Percentiles rank a stretch among this genome's conserved stretches.
These are phyloP conservation scores for Exophiala oligosperma DNA, from an alignment of 2,329 filamentous ascomycete genomes.

Conservation along the genomic window DNA sequence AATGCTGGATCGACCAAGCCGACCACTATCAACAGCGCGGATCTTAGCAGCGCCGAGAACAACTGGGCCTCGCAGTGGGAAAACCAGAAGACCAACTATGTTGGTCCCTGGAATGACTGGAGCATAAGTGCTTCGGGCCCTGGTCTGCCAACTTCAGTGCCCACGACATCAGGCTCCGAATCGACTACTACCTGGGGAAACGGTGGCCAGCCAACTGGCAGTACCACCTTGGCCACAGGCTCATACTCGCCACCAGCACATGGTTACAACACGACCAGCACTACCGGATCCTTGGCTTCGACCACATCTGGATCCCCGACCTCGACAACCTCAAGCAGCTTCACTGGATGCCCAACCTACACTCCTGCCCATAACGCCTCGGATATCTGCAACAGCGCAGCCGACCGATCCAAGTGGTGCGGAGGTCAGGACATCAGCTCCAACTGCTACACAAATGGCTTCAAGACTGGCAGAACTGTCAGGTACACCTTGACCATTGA, in stretches of 20 bases:
- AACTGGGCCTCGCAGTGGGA: slow-evolving; percentile 20
- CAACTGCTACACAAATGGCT: slow-evolving; percentile 18
- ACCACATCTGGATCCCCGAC: background rate
- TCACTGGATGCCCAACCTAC: slow-evolving; percentile 8
- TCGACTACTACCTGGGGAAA: background rate
- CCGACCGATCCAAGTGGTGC: slow-evolving; percentile 25
- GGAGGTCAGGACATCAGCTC: slow-evolving; percentile 17
- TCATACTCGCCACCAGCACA: background rate
- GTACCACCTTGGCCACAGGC: background rate
- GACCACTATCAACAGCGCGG: background rate
- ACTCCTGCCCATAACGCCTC: slow-evolving; percentile 11
- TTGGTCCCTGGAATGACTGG: slow-evolving; percentile 19
- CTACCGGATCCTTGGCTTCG: background rate
- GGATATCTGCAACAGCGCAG: slow-evolving; percentile 21
- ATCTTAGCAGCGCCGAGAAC: slow-evolving; percentile 7
- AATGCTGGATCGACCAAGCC: background rate
- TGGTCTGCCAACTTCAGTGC: background rate
- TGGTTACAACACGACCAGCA: slow-evolving; percentile 6
- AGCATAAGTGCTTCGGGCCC: slow-evolving; percentile 2
- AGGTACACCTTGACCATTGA: slow-evolving; percentile 24
- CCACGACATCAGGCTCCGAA: background rate
- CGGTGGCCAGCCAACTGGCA: background rate
- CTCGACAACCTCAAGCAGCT: background rate
- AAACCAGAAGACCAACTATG: slow-evolving; percentile 17
- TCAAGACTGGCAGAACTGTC: slow-evolving; percentile 20